Evolutionary conservation across 805 yeast genomes (phyloP), one percentile per base, ranked within the genome.

Genomic region (Suhomyces pyralidae): DNA sequence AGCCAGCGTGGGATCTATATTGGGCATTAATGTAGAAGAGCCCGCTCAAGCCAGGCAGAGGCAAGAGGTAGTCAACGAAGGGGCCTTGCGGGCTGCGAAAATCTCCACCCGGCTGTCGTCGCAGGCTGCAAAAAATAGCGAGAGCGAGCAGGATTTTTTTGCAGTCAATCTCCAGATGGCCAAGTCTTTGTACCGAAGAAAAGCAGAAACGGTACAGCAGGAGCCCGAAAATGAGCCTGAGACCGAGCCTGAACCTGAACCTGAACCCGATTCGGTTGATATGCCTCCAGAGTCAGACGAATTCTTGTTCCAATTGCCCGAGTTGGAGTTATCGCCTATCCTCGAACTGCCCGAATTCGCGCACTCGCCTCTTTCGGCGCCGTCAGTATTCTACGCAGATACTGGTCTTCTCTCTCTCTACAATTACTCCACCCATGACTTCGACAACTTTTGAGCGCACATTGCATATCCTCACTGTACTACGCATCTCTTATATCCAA

Each of bases 101-200:
- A 40, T 40, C n/a, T 40, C 43, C 22, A 19, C 43, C 17, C 14
- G 43, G n/a, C 43, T 19, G 36, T 32, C 32, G 32, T 28, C 36
- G 36, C 36, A 32, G 36, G 45, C 17, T 42, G 45, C 45, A 42
- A 42, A 42, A 42, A 42, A 42, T 24, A 42, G 9, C 12, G 45
- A 42, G 30, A 42, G 25, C 28, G 26, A 42, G 26, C 36, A 14
- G 3, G 67, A 60, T 55, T 49, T 59, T 7, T 66, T 65, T 50
- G 67, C 64, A 14, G 57, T 51, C 34, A 61, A 61, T 34, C 52
- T 59, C 46, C 59, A 53, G 19, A 60, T 59, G 34, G 67, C 60
- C 28, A 57, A 24, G 28, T 7, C 46, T 43, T 7, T 24, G 22
- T 30, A 49, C 48, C 7, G 10, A 47, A 12, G 3, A 38, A 32